Percentiles rank a stretch among this genome's conserved stretches.
These are phyloP conservation scores for Leptomonas pyrrhocoris DNA, from an alignment of 208 protist species.

Conservation along the genomic window DNA sequence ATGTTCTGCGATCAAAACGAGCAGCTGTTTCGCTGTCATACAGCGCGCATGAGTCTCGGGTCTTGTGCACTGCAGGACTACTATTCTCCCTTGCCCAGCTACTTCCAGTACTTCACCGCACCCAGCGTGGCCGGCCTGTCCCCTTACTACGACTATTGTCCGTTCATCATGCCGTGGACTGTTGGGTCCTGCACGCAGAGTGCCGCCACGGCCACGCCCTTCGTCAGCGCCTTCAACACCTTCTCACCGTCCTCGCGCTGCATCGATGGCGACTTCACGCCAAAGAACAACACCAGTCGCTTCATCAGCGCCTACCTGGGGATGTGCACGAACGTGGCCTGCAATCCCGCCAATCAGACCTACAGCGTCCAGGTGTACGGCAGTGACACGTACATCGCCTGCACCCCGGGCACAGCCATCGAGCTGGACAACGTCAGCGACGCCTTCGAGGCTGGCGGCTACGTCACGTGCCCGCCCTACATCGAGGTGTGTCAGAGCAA, in stretches of 20 bases:
- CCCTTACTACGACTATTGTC: slow-evolving; percentile 60
- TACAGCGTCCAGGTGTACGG: slow-evolving; percentile 11
- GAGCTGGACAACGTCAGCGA: neutral
- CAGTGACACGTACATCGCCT: neutral
- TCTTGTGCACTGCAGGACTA: slow-evolving; percentile 22
- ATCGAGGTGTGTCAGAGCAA: slow-evolving; percentile 25
- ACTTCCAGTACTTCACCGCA: slow-evolving; percentile 60
- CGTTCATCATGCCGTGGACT: slow-evolving; percentile 22
- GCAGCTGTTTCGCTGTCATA: slow-evolving; percentile 31
- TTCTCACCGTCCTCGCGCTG: slow-evolving; percentile 11
- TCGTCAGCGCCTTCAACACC: slow-evolving; percentile 9
- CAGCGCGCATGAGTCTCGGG: slow-evolving; percentile 32
- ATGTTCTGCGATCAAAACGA: slow-evolving; percentile 55
- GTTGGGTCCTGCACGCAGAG: slow-evolving; percentile 25
- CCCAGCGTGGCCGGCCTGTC: slow-evolving; percentile 10
- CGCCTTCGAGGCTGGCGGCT: slow-evolving; percentile 10
- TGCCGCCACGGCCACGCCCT: neutral
- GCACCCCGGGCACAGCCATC: neutral
- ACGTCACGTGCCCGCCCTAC: slow-evolving; percentile 19
- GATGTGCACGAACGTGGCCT: neutral
- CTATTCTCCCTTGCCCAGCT: slow-evolving; percentile 8
- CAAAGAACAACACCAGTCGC: neutral
- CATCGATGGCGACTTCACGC: slow-evolving; percentile 15
- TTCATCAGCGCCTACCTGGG: neutral
- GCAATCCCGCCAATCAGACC: neutral